Evolutionary conservation across 148 eudicot genomes (phyloP).

Genomic region (Silene conica): DNA sequence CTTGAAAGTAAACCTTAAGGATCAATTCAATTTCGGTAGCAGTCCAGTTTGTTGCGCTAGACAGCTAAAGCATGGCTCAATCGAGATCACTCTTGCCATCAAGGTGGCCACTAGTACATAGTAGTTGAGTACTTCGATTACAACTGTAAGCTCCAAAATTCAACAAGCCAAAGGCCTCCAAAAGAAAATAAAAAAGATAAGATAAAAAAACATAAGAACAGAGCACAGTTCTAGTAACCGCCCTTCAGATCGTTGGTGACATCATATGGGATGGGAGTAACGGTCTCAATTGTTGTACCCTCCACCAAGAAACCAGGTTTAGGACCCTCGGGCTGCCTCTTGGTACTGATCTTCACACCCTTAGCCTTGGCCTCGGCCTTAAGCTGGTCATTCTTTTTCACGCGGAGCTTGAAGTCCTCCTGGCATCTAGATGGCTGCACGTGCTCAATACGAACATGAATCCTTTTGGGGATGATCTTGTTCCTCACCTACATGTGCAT

Average conservation of each 20-base stretch:
- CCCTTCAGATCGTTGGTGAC: conserved; percentile 66
- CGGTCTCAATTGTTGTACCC: conserved; percentile 49
- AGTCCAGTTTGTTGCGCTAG: too few relatives aligned
- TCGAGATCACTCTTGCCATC: too few relatives aligned
- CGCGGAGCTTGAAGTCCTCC: conserved; percentile 45
- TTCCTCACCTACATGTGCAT: conserved; percentile 34
- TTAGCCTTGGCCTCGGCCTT: conserved; percentile 56
- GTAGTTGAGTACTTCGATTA: too few relatives aligned
- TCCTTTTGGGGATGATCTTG: conserved; percentile 51
- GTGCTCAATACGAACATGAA: conserved; percentile 62
- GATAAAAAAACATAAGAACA: conserved; percentile 3
- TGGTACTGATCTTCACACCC: conserved; percentile 55
- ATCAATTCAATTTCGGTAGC: too few relatives aligned
- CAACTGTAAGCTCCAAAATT: conserved; percentile 16
- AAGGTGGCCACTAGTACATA: too few relatives aligned
- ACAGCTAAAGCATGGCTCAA: too few relatives aligned
- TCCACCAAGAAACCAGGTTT: conserved; percentile 61
- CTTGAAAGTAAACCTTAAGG: too few relatives aligned
- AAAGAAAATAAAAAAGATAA: neutral
- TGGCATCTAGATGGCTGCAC: conserved; percentile 48
- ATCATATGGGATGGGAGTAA: conserved; percentile 60
- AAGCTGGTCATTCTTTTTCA: conserved; percentile 48
- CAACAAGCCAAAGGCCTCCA: conserved; percentile 12
- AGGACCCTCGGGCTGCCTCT: conserved; percentile 58
- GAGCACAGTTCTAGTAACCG: conserved; percentile 29